phyloP scores from a whole-genome alignment of 164 flowering plant species.

The Taxillus chinensis region DNA sequence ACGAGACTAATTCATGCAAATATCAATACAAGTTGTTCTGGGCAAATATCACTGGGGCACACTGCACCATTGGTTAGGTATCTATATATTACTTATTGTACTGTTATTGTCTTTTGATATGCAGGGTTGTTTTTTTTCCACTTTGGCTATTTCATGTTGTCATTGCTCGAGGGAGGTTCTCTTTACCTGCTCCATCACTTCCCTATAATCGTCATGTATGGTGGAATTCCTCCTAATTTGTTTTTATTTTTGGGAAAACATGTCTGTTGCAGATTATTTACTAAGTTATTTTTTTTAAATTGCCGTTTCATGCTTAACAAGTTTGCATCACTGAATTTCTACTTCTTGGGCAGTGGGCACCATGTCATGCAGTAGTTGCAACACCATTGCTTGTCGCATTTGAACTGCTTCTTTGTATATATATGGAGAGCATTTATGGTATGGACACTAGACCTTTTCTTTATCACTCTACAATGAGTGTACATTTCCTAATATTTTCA shows the following conservation, averaged over 20 bases:
- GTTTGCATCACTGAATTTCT: neutral
- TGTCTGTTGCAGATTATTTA: neutral
- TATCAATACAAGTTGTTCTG: neutral
- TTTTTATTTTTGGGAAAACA: neutral
- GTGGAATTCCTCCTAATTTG: neutral
- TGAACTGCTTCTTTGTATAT: constrained; percentile 83
- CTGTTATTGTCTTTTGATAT: constrained; percentile 1
- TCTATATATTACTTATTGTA: neutral
- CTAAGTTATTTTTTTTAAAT: neutral
- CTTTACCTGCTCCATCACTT: constrained; percentile 80
- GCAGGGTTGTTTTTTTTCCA: constrained; percentile 68
- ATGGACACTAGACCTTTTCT: constrained; percentile 9
- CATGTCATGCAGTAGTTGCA: constrained; percentile 86
- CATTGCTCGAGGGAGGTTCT: constrained; percentile 88
- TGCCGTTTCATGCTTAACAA: neutral
- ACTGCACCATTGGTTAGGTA: neutral
- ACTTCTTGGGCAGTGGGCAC: constrained; percentile 76
- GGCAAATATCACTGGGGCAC: too few species aligned
- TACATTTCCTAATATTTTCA: too few species aligned
- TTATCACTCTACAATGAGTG: too few species aligned
- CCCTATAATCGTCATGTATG: constrained; percentile 89
- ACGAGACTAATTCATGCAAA: neutral
- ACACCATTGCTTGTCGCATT: constrained; percentile 78
- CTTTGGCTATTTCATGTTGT: constrained; percentile 80
- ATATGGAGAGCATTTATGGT: constrained; percentile 78